Conservation (phyloP, 2,329 filamentous ascomycete genomes). For the Teratosphaeria pseudoeucalypti region DNA sequence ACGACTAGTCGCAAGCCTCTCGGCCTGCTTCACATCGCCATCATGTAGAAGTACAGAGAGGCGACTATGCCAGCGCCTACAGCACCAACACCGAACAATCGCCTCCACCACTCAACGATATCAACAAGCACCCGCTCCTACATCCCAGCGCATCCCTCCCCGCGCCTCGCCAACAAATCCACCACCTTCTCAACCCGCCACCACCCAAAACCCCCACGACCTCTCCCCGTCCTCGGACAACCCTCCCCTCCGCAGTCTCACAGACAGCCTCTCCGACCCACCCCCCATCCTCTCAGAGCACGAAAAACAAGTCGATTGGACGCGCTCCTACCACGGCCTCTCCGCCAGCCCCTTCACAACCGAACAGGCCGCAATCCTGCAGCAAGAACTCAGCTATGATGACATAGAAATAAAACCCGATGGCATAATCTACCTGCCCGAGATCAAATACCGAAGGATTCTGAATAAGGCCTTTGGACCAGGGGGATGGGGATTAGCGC, state of each 20-base stretch:
- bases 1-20: constrained; percentile 14
- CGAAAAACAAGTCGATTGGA: constrained; percentile 62
- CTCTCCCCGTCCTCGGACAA: constrained; percentile 14
- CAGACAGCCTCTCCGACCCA: constrained; percentile 42
- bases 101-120: constrained; percentile 8
- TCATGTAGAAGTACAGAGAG: constrained; percentile 4
- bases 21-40: constrained; percentile 10
- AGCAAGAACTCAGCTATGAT: constrained; percentile 53
- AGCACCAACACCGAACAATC: neutral
- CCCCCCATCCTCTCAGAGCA: constrained; percentile 38
- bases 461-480: constrained; percentile 87
- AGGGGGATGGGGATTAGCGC: constrained; percentile 89
- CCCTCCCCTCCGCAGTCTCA: constrained; percentile 31
- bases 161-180: constrained; percentile 11
- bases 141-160: constrained; percentile 7
- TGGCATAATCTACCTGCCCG: constrained; percentile 88
- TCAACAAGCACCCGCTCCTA: constrained; percentile 5
- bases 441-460: constrained; percentile 94
- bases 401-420: constrained; percentile 98
- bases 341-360: constrained; percentile 59
- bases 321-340: constrained; percentile 71
- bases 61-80: neutral
- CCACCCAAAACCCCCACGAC: constrained; percentile 1
- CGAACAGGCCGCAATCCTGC: constrained; percentile 58
- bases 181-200: constrained; percentile 20